Percentiles rank a stretch among this genome's conserved stretches.
These are phyloP conservation scores for Heritiera fomes DNA, from an alignment of 345 rosid genomes.

Conservation along the genomic window DNA sequence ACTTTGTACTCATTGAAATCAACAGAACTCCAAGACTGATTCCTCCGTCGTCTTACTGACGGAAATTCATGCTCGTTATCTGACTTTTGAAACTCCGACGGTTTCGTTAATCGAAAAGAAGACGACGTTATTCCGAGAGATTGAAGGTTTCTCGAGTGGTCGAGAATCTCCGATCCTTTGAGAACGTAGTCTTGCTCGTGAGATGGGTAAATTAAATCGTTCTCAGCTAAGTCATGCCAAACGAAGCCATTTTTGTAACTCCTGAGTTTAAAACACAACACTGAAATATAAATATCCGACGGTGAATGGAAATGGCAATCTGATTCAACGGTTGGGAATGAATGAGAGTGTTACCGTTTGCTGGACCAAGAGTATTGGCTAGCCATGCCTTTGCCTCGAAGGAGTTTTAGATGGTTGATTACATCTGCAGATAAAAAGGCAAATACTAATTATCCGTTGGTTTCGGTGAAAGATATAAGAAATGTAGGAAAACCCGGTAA, in stretches of 20 bases:
- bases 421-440: slow-evolving; percentile 55
- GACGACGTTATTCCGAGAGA: slow-evolving; percentile 52
- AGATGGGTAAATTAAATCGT: slow-evolving; percentile 74
- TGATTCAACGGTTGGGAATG: slow-evolving; percentile 16
- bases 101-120: slow-evolving; percentile 51
- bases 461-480: slow-evolving; percentile 1
- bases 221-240: slow-evolving; percentile 86
- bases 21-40: slow-evolving; percentile 83
- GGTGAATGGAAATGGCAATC: slow-evolving; percentile 15
- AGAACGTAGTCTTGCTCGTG: slow-evolving; percentile 89
- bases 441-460: neutral
- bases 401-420: slow-evolving; percentile 66
- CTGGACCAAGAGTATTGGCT: slow-evolving; percentile 89
- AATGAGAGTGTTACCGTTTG: slow-evolving; percentile 55
- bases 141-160: slow-evolving; percentile 39
- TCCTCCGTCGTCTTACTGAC: slow-evolving; percentile 49
- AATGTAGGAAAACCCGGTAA: neutral
- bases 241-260: slow-evolving; percentile 89
- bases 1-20: slow-evolving; percentile 82
- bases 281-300: neutral
- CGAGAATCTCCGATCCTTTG: slow-evolving; percentile 87
- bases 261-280: slow-evolving; percentile 38
- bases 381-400: slow-evolving; percentile 93
- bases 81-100: slow-evolving; percentile 29
- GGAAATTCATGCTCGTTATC: slow-evolving; percentile 40